Conservation (phyloP, 192 early-diverging fungal genomes). For the Rhizoclosmatium sp. region DNA sequence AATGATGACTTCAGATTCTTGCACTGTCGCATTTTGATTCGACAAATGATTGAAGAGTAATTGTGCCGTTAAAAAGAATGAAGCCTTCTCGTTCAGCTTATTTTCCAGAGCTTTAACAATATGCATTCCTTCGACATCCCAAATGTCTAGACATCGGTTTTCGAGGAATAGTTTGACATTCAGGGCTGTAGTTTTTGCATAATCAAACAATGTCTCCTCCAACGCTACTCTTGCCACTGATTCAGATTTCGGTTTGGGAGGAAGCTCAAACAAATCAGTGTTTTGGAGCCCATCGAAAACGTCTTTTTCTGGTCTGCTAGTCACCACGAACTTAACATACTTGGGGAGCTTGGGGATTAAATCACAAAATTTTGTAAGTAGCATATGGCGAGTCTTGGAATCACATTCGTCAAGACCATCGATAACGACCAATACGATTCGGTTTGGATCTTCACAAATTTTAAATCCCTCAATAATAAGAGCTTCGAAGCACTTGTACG, state of each 20-base stretch:
- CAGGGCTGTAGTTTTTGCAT: no score
- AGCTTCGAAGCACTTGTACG: neutral
- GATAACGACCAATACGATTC: conserved; percentile 27
- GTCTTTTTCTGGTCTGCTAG: conserved; percentile 26
- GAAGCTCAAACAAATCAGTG: neutral
- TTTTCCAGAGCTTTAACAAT: neutral
- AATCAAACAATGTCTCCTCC: no score
- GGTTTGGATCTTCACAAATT: neutral
- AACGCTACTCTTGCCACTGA: no score
- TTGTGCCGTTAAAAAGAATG: no score
- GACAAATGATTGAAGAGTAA: conserved; percentile 24
- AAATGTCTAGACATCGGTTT: neutral
- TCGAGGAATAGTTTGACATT: no score
- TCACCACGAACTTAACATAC: conserved; percentile 32
- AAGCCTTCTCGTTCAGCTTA: no score
- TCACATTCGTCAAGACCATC: conserved; percentile 39
- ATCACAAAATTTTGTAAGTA: conserved; percentile 5
- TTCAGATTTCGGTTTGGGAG: neutral
- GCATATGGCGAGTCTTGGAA: neutral
- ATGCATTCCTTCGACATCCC: neutral
- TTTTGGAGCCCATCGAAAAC: conserved; percentile 12
- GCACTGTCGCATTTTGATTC: neutral
- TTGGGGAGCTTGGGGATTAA: neutral
- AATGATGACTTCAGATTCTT: neutral
- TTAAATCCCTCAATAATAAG: conserved; percentile 11